Base-by-base conservation (phyloP, 2,329 filamentous ascomycete genomes). In the Elsinoe perseae region DNA sequence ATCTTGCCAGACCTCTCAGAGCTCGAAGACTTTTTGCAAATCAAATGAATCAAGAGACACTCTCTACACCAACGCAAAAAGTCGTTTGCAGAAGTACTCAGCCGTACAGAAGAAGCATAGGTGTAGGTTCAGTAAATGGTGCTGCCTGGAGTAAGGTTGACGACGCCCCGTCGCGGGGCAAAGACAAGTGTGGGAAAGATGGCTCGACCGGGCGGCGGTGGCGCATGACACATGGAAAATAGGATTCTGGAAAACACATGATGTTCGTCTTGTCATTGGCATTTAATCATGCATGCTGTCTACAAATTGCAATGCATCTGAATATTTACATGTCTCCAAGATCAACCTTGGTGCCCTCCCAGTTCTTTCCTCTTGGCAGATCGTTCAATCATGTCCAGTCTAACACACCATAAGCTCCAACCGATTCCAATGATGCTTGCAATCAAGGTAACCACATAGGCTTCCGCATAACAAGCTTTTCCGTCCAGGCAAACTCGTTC, bases 401-500 rank as follows among this genome's bases (percentile, higher is more conserved):
- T 75, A 56, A 92, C 89, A 25, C 84, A 81, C 77, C 80, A 87
- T 27, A 95, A 69, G 54, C 84, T 87, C 34, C 91, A 80, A 0
- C 74, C 69, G 1, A 93, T 75, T 0, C 88, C 91, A 1, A 84
- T 64, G 0, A 84, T 68, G 60, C 88, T 91, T 0, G 87, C 84
- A 18, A 77, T 75, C 12, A 95, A 77, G 0, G 92, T 95, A 53
- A 90, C 79, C 62, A 81, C 80, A 68, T 96, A 97, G 1, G 92
- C 91, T 2, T 81, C 75, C 27, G 80, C 79, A 71, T 96, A 97
- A 70, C 92, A 97, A 18, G 79, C 75, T 9, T 92, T 70, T 0
- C 93, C 93, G 23, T 92, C 82, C 18, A 79, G 76, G 67, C 93
- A 97, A 18, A 83, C 80, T 27, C 85, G 78, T 62, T 89, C 83